Evolutionary conservation across 2,329 filamentous ascomycete genomes (phyloP).

Genomic region (Colletotrichum coccodes): DNA sequence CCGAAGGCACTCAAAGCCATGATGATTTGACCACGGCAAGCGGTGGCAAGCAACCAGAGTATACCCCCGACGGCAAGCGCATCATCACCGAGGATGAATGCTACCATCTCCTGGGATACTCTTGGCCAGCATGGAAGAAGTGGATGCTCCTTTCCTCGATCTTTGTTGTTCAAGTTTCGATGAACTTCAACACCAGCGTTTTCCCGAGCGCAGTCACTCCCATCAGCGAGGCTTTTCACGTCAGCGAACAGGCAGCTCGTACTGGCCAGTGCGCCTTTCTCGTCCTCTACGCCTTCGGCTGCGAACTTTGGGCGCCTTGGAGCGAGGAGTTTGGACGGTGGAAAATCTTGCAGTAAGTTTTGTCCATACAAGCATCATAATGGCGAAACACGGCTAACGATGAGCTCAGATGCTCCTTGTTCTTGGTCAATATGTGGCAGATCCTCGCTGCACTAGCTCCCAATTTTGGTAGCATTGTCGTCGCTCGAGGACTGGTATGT

Average conservation of each 20-base stretch:
- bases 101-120: constrained; percentile 56
- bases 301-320: constrained; percentile 65
- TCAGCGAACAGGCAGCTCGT: constrained; percentile 57
- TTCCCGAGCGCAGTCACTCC: constrained; percentile 59
- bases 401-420: constrained; percentile 40
- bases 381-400: background rate
- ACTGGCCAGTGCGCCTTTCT: constrained; percentile 60
- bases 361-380: fast-evolving
- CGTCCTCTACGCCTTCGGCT: constrained; percentile 60
- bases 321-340: constrained; percentile 64
- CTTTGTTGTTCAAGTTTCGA: constrained; percentile 63
- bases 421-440: constrained; percentile 65
- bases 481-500: constrained; percentile 47
- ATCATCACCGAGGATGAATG: constrained; percentile 57
- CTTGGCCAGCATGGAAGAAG: constrained; percentile 57
- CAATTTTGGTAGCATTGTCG: constrained; percentile 52
- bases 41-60: constrained; percentile 20
- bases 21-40: background rate
- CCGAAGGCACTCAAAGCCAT: constrained; percentile 1
- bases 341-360: constrained; percentile 58
- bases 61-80: constrained; percentile 46
- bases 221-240: constrained; percentile 55
- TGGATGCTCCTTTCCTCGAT: constrained; percentile 62
- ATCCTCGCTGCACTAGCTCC: constrained; percentile 54
- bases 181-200: constrained; percentile 66